phyloP scores from a whole-genome alignment of 257 asterid genomes.

The Petunia axillaris region DNA sequence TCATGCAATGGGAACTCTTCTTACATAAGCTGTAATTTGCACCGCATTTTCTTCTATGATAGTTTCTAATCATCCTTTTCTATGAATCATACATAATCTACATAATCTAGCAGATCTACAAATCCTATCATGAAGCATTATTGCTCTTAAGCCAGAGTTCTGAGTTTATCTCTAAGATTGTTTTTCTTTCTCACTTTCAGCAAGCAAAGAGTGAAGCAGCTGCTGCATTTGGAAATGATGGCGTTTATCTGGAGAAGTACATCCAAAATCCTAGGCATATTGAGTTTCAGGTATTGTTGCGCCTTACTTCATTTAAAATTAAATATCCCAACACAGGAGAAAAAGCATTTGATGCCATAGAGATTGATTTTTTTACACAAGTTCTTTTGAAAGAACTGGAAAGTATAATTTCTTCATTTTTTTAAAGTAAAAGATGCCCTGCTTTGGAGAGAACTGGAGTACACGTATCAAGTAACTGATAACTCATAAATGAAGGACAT shows the following conservation, averaged over 20 bases:
- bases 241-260: slow-evolving; percentile 95
- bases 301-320: background rate
- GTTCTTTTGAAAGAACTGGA: slow-evolving; percentile 2
- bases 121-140: slow-evolving; percentile 4
- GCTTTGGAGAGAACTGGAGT: background rate
- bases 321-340: background rate
- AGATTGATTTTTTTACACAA: background rate
- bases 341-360: background rate
- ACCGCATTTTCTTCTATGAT: background rate
- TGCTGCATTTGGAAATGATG: slow-evolving; percentile 99
- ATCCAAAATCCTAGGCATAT: slow-evolving; percentile 96
- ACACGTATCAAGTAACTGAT: background rate
- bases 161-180: slow-evolving; percentile 4
- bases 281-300: slow-evolving; percentile 55
- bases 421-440: background rate
- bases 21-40: background rate
- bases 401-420: background rate
- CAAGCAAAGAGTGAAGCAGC: slow-evolving; percentile 94
- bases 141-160: background rate
- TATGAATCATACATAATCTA: background rate
- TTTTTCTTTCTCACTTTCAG: slow-evolving; percentile 30
- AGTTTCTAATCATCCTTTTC: background rate
- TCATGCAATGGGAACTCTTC: slow-evolving; percentile 7
- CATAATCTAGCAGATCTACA: background rate
- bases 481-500: slow-evolving; percentile 7